phyloP scores from a whole-genome alignment of 1,284 basidiomycete species.

The Schizopora paradoxa region DNA sequence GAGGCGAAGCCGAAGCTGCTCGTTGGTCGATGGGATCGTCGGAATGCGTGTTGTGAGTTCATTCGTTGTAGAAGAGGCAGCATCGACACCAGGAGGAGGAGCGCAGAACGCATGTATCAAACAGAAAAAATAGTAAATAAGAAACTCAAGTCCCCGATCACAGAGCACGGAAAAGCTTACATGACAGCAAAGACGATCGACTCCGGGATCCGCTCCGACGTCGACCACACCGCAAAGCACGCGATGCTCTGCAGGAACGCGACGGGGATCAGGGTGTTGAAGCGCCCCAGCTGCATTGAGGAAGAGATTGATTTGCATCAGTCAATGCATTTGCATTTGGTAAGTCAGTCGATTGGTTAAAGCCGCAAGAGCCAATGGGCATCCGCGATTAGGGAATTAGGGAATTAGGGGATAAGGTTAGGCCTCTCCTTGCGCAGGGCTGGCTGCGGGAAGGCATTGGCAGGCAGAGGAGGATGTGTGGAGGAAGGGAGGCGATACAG shows the following conservation, averaged over 20 bases:
- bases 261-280: conserved; percentile 15
- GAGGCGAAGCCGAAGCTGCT: conserved; percentile 14
- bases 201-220: conserved; percentile 11
- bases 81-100: background rate
- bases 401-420: too few species aligned
- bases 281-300: conserved; percentile 13
- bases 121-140: background rate
- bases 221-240: conserved; percentile 17
- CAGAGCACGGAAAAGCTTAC: conserved; percentile 3
- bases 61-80: too few species aligned
- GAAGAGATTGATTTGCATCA: background rate
- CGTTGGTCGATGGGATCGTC: background rate
- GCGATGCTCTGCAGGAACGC: conserved; percentile 12
- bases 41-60: background rate
- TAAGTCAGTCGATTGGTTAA: too few species aligned
- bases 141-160: background rate
- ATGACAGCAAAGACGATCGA: conserved; percentile 16
- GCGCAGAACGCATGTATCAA: background rate
- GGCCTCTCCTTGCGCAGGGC: background rate
- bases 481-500: background rate
- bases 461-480: background rate
- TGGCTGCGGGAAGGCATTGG: background rate
- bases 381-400: too few species aligned
- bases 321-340: background rate
- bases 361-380: too few species aligned